Conservation (phyloP, 257 asterid species). For the Buddleja alternifolia region DNA sequence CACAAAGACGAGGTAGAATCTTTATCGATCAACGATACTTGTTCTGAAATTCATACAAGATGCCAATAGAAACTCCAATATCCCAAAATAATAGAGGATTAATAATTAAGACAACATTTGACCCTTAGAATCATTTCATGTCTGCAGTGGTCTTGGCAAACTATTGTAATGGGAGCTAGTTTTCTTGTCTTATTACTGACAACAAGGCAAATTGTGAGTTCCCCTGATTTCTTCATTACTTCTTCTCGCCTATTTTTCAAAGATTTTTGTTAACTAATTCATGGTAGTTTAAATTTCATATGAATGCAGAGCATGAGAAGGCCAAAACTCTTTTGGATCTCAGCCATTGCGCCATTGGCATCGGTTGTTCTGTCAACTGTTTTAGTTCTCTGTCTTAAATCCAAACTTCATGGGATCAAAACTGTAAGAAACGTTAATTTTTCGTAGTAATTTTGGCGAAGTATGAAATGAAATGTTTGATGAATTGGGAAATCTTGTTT, state of each 20-base stretch:
- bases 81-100: too few relatives aligned
- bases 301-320: conserved; percentile 69
- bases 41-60: too few relatives aligned
- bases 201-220: conserved; percentile 52
- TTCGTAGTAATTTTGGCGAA: background rate
- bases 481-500: conserved; percentile 3
- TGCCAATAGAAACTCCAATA: background rate
- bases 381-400: conserved; percentile 58
- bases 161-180: conserved; percentile 50
- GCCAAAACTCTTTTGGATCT: conserved; percentile 80
- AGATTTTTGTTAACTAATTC: background rate
- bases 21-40: background rate
- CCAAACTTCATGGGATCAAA: conserved; percentile 57
- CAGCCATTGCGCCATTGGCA: conserved; percentile 86
- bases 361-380: conserved; percentile 78
- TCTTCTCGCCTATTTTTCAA: background rate
- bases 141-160: conserved; percentile 71
- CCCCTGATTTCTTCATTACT: background rate
- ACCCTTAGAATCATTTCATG: background rate
- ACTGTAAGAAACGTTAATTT: conserved; percentile 53
- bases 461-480: background rate
- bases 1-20: conserved; percentile 49
- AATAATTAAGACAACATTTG: background rate
- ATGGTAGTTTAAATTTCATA: conserved; percentile 5
- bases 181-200: conserved; percentile 46